A percentile compares a stretch with the other conserved stretches of the same genome.
Evolutionary conservation across 257 asterid genomes (phyloP).

Genomic region (Solanum pennellii): DNA sequence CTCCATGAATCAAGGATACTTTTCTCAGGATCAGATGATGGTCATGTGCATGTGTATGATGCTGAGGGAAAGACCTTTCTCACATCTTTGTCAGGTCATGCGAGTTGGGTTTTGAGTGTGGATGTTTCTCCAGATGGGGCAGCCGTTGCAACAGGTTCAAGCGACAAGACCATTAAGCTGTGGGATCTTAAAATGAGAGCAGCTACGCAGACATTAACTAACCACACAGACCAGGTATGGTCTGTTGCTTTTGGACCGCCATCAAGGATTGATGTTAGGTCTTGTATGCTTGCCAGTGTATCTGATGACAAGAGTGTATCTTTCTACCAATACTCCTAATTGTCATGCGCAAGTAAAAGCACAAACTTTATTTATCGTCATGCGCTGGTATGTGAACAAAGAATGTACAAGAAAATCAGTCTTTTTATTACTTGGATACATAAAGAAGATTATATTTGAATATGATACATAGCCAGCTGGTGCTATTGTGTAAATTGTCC

Average conservation of each 20-base stretch:
- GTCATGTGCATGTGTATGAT: constrained; percentile 73
- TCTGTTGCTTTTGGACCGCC: constrained; percentile 84
- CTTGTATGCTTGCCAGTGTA: constrained; percentile 80
- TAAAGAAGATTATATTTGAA: background rate
- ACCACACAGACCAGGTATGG: constrained; percentile 92
- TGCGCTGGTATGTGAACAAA: background rate
- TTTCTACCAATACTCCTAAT: constrained; percentile 57
- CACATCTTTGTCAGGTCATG: constrained; percentile 70
- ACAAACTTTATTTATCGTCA: background rate
- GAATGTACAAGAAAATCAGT: background rate
- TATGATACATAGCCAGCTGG: background rate
- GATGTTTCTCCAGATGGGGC: constrained; percentile 82
- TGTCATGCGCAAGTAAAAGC: background rate
- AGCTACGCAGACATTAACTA: constrained; percentile 68
- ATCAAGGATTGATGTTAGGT: constrained; percentile 32
- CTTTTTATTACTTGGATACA: background rate
- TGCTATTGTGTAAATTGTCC: background rate
- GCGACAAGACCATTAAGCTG: constrained; percentile 67
- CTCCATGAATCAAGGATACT: constrained; percentile 74
- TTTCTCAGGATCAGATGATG: constrained; percentile 87
- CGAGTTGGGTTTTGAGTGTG: constrained; percentile 87
- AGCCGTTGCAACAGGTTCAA: constrained; percentile 84
- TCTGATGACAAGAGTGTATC: constrained; percentile 84
- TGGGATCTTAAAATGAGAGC: constrained; percentile 97
- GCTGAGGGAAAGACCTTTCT: constrained; percentile 68